Evolutionary conservation across 805 yeast genomes (phyloP), one percentile per base, ranked within the genome.

Genomic region (Grigorovia transvaalensis): DNA sequence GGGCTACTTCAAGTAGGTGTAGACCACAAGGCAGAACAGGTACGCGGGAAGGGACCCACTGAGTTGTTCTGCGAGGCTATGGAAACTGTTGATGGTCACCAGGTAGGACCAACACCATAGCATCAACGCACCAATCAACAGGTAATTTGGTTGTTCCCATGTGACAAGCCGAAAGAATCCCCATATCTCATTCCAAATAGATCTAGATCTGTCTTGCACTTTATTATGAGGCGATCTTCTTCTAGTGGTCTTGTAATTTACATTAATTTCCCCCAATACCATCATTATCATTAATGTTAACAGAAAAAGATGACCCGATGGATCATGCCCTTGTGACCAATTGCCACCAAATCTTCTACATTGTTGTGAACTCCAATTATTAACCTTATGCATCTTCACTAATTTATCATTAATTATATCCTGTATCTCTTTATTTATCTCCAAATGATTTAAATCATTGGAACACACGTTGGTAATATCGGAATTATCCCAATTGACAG

Each of bases 301-400:
- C 44, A 93, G 65, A 59, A 90, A 93, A 1, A 88, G 84, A 64
- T 93, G 99, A 0, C 99, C 99, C 54, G 91, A 84, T 5, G 98
- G 96, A 70, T 93, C 99, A 63, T 88, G 96, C 0, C 99, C 99
- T 0, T 96, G 88, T 8, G 57, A 54, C 93, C 91, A 85, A 15
- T 60, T 53, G 0, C 98, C 84, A 49, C 82, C 88, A 61, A 77
- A 30, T 54, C 63, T 49, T 64, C 93, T 67, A 64, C 93, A 78
- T 1, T 64, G 57, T 1, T 33, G 38, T 33, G 38, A 33, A 13
- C 38, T 33, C 38, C 38, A 33, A 33, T 33, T 33, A 33, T 33
- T 33, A 3, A 8, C 15, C 9, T 33, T 33, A 33, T 33, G 38
- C 38, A 33, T 33, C 9, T 8, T 33, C 4, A 33, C 8, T 33